These are phyloP conservation scores for Tulasnella sp. DNA, from an alignment of 768 basidiomycete genomes.

Conservation along the genomic window DNA sequence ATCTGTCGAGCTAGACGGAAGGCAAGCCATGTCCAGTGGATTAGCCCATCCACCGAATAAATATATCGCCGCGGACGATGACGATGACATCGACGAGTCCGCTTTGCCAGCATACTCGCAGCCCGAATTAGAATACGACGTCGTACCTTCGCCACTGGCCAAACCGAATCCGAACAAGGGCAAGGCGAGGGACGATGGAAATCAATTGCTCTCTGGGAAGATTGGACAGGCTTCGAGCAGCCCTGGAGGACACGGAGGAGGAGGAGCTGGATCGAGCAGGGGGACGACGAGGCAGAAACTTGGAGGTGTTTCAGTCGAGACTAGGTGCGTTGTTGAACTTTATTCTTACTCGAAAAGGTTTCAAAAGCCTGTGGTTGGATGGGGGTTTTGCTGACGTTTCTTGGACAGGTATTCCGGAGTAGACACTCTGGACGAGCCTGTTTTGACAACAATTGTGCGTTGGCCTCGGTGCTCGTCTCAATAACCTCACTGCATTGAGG, in stretches of 20 bases:
- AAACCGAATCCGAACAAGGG: slow-evolving; percentile 52
- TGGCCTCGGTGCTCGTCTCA: background rate
- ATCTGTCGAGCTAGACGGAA: too few species aligned
- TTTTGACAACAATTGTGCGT: slow-evolving; percentile 76
- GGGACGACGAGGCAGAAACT: slow-evolving; percentile 48
- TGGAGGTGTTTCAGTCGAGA: slow-evolving; percentile 83
- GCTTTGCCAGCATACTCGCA: slow-evolving; percentile 69
- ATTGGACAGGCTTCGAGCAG: slow-evolving; percentile 34
- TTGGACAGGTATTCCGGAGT: slow-evolving; percentile 55
- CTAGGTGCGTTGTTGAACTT: slow-evolving; percentile 44
- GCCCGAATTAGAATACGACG: slow-evolving; percentile 34
- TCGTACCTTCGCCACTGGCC: slow-evolving; percentile 27
- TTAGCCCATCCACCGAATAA: slow-evolving; percentile 10
- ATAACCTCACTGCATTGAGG: background rate
- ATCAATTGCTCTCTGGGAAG: slow-evolving; percentile 57
- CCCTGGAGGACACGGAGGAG: slow-evolving; percentile 20
- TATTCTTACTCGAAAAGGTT: too few species aligned
- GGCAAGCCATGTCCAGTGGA: slow-evolving; percentile 6
- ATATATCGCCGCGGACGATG: slow-evolving; percentile 42
- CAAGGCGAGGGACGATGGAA: slow-evolving; percentile 47
- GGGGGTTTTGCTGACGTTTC: background rate
- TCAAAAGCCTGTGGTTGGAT: background rate
- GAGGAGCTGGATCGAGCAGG: slow-evolving; percentile 27
- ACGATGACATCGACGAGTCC: slow-evolving; percentile 75
- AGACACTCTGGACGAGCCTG: slow-evolving; percentile 88